A percentile compares a stretch with the other conserved stretches of the same genome.
Conservation (phyloP, 2,329 filamentous ascomycete species). For the Cyphellophora europaea region DNA sequence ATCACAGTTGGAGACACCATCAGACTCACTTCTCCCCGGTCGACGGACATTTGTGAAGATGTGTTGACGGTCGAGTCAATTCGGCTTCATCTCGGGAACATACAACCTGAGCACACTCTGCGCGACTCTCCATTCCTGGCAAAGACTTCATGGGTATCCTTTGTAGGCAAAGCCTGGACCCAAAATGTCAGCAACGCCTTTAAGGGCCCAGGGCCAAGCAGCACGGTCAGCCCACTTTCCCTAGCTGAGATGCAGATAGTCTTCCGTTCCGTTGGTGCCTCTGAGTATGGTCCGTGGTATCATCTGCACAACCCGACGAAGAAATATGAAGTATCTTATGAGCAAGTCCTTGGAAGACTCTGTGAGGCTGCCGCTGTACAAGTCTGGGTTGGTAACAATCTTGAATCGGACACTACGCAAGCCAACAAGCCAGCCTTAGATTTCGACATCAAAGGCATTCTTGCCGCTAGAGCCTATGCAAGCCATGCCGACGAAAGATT, state of each 20-base stretch:
- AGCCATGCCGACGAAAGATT: constrained; percentile 40
- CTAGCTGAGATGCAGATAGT: constrained; percentile 1
- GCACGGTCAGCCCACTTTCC: constrained; percentile 8
- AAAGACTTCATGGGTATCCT: constrained; percentile 35
- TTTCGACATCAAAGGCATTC: constrained; percentile 37
- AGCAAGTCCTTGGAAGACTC: constrained; percentile 44
- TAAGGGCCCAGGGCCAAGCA: constrained; percentile 10
- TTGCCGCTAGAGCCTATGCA: constrained; percentile 39
- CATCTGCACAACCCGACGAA: constrained; percentile 32
- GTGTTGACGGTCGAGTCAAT: constrained; percentile 47
- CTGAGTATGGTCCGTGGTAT: constrained; percentile 44
- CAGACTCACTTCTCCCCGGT: constrained; percentile 34
- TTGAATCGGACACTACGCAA: constrained; percentile 26
- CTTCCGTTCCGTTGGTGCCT: constrained; percentile 31
- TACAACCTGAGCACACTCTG: constrained; percentile 38
- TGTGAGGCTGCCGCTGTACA: constrained; percentile 41
- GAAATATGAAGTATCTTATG: constrained; percentile 38
- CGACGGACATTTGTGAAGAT: constrained; percentile 34
- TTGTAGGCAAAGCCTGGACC: constrained; percentile 43
- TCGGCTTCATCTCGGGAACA: constrained; percentile 37
- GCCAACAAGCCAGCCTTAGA: constrained; percentile 22
- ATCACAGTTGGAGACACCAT: constrained; percentile 45
- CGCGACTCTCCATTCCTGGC: constrained; percentile 36
- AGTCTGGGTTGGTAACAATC: constrained; percentile 19
- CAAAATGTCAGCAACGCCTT: background rate